Evolutionary conservation across 805 yeast genomes (phyloP).

Genomic region (Candida tibetensis): DNA sequence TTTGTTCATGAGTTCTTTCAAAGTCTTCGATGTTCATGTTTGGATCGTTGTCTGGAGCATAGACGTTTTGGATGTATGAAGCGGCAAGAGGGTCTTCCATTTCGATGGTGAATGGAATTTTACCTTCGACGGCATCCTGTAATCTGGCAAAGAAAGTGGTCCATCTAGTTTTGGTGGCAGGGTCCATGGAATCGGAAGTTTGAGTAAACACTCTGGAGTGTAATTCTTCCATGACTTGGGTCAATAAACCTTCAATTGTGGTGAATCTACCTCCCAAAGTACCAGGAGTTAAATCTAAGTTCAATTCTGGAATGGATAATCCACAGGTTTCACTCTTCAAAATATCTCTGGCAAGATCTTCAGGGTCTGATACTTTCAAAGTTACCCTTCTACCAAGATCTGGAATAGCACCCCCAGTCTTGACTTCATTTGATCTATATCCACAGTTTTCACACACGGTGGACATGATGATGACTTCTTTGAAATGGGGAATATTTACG

Average conservation of each 20-base stretch:
- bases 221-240: constrained; percentile 87
- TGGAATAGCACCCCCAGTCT: constrained; percentile 97
- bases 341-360: constrained; percentile 91
- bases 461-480: constrained; percentile 95
- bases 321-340: constrained; percentile 94
- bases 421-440: constrained; percentile 94
- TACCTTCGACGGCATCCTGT: constrained; percentile 78
- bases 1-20: constrained; percentile 84
- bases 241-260: constrained; percentile 88
- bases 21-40: constrained; percentile 89
- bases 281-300: constrained; percentile 89
- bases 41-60: constrained; percentile 98
- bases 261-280: constrained; percentile 98
- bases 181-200: constrained; percentile 90
- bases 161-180: constrained; percentile 79
- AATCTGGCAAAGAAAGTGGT: constrained; percentile 67
- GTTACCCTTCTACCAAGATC: constrained; percentile 73
- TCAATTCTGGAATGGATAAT: constrained; percentile 78
- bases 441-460: constrained; percentile 93
- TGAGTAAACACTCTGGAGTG: constrained; percentile 79
- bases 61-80: constrained; percentile 94
- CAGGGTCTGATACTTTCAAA: constrained; percentile 78
- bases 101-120: constrained; percentile 72
- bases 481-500: constrained; percentile 95
- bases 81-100: constrained; percentile 97